A percentile compares a stretch with the other conserved stretches of the same genome.
phyloP scores from a whole-genome alignment of 129 eudicot species.

The Flaveria ramosissima region DNA sequence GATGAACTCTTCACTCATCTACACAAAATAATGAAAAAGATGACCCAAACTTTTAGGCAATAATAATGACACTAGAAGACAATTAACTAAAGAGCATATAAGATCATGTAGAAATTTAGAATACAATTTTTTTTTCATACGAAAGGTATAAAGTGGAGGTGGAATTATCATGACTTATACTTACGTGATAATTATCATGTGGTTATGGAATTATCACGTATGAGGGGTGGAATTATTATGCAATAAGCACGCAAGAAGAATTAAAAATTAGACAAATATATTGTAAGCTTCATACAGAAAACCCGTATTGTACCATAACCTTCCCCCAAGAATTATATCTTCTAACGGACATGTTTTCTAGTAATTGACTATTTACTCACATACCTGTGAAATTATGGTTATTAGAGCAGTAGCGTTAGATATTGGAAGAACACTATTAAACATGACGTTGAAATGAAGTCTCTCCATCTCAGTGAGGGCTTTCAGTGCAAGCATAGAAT shows the following conservation, averaged over 20 bases:
- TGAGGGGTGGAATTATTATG: no score
- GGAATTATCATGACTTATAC: no score
- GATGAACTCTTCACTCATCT: slow-evolving; percentile 29
- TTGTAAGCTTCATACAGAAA: no score
- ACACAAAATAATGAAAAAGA: slow-evolving; percentile 10
- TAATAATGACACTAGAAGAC: not conserved
- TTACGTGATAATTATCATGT: no score
- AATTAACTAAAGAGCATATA: not conserved
- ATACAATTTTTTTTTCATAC: no score
- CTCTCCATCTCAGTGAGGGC: slow-evolving; percentile 34
- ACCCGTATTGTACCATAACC: no score
- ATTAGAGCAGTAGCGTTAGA: slow-evolving; percentile 21
- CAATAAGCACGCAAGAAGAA: no score
- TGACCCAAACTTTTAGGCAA: not conserved
- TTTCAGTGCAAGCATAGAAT: slow-evolving; percentile 21
- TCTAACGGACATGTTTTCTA: not conserved
- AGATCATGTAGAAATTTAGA: not conserved
- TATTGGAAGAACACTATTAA: slow-evolving; percentile 32
- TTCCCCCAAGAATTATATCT: no score
- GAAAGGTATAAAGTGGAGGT: no score
- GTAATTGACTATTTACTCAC: not conserved
- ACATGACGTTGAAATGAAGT: slow-evolving; percentile 26
- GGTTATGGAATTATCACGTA: no score
- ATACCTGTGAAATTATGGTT: slow-evolving; percentile 39
- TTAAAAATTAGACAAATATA: no score